Conservation (phyloP, 2,329 filamentous ascomycete species). For the Knufia petricola region DNA sequence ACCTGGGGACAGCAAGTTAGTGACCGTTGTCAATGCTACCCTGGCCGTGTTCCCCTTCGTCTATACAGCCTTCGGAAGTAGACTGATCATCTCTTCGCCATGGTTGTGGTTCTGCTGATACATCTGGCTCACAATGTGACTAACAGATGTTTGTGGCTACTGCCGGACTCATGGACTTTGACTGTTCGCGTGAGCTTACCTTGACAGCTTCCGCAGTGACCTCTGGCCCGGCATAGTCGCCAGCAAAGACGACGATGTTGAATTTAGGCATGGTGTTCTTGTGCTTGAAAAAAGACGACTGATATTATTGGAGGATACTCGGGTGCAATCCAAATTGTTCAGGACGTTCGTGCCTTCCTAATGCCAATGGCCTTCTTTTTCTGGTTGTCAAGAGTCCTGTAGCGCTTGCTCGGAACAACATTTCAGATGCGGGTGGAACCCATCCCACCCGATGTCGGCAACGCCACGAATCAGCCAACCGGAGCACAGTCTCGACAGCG, state of each 20-base stretch:
- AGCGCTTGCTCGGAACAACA: background rate
- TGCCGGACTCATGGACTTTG: too few relatives aligned
- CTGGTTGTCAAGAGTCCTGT: background rate
- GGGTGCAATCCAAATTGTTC: too few relatives aligned
- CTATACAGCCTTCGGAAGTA: too few relatives aligned
- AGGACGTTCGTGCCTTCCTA: too few relatives aligned
- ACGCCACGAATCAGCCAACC: background rate
- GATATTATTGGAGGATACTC: too few relatives aligned
- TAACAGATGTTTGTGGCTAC: too few relatives aligned
- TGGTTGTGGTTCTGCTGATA: too few relatives aligned
- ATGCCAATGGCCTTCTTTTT: too few relatives aligned
- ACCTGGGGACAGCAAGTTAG: conserved; percentile 43
- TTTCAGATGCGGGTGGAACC: background rate
- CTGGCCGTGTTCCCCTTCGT: background rate
- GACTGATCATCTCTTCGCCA: too few relatives aligned
- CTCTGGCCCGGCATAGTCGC: conserved; percentile 81
- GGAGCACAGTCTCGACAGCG: background rate
- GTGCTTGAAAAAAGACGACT: background rate
- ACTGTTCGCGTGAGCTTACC: too few relatives aligned
- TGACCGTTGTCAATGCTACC: background rate
- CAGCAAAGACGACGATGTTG: conserved; percentile 72
- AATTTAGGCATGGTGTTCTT: conserved; percentile 52
- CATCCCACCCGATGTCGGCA: conserved; percentile 1
- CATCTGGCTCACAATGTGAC: too few relatives aligned
- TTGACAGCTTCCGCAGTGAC: conserved; percentile 79